Conservation (phyloP, 108 stramenopile genomes). For the Cyclostephanos tholiformis region DNA sequence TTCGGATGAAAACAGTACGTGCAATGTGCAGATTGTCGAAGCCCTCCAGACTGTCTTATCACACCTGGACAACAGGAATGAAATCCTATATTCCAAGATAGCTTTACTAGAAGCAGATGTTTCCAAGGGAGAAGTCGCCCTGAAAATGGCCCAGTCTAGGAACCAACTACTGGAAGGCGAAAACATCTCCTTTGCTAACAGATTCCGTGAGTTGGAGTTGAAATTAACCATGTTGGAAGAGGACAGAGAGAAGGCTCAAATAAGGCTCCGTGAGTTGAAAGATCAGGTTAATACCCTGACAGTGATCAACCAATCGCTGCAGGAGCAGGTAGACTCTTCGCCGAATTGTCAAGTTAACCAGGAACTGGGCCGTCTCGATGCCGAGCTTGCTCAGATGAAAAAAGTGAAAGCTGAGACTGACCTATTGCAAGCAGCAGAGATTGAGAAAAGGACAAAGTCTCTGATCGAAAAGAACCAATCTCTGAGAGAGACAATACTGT, state of each 20-base stretch:
- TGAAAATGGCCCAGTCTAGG: constrained; percentile 33
- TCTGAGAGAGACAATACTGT: constrained; percentile 44
- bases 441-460: constrained; percentile 23
- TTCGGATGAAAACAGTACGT: constrained; percentile 4
- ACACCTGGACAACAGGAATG: constrained; percentile 19
- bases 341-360: constrained; percentile 19
- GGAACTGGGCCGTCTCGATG: constrained; percentile 16
- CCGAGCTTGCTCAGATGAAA: constrained; percentile 18
- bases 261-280: constrained; percentile 32
- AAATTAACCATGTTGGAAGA: constrained; percentile 20
- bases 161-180: constrained; percentile 29
- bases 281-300: constrained; percentile 40
- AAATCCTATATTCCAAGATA: constrained; percentile 20
- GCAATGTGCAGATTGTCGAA: constrained; percentile 14
- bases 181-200: constrained; percentile 31
- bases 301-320: constrained; percentile 48
- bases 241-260: constrained; percentile 22
- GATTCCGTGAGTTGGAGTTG: constrained; percentile 31
- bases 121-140: constrained; percentile 20
- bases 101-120: constrained; percentile 25
- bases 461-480: constrained; percentile 41
- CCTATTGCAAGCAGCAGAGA: constrained; percentile 15
- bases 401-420: constrained; percentile 18
- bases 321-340: constrained; percentile 39
- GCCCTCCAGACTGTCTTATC: constrained; percentile 26